Base-by-base conservation (phyloP, 1,284 basidiomycete species). In the Meira nashicola region DNA sequence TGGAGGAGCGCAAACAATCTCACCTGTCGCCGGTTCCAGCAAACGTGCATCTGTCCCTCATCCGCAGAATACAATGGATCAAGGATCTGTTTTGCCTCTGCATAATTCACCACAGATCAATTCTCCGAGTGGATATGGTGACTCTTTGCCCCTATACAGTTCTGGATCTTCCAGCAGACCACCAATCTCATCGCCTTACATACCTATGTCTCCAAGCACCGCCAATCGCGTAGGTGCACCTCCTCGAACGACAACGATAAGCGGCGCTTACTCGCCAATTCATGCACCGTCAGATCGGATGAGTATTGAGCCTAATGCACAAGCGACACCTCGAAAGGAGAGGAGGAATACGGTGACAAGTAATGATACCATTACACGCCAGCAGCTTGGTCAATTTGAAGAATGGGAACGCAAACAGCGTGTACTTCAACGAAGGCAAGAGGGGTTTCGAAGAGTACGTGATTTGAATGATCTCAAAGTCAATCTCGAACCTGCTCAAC, bases 371-470 rank as follows among this genome's bases (percentile, higher is more conserved):
- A 8, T 33, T 8, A 33, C 21, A 41, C 50, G 50, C 15, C 19
- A 41, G 40, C 37, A n/a, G 39, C 10, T 17, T 38, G 28, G 15
- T 61, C 61, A 25, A 52, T 60, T 1, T 63, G 39, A 25, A 2
- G 15, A 25, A 40, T 25, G 46, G 46, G 46, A 48, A 21, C 46
- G 46, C 5, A n/a, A 48, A 23, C 46, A 48, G 17, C 39, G 52
- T 11, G 14, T 40, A n/a, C 39, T 43, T 15, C 39, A 59, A 12
- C 54, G 58, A n/a, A 60, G 60, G 47, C 58, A 57, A 55, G 65
- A 74, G 33, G 73, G 73, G 9, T 73, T 75, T 56, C 65, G 71
- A 41, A 63, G 68, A 38, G 71, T 75, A 37, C 64, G 70, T 23
- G 68, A 72, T 46, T 62, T 70, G 38, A 66, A 68, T 49, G 73